phyloP scores from a whole-genome alignment of 208 protist species.

The Lotmaria passim region DNA sequence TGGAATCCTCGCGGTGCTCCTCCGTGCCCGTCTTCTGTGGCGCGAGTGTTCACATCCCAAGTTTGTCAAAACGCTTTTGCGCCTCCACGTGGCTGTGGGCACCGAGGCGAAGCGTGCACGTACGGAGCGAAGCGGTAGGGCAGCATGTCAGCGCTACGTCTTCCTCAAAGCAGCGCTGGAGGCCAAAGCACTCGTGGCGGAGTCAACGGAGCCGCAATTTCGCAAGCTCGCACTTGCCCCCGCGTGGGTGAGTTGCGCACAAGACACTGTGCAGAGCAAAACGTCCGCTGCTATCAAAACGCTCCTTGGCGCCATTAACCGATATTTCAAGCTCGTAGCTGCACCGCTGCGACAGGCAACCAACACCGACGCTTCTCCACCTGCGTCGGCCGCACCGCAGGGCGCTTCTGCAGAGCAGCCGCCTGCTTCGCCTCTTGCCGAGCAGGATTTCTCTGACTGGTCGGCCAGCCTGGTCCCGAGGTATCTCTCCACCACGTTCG shows the following conservation, averaged over 20 bases:
- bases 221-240: slow-evolving; percentile 55
- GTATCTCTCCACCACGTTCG: slow-evolving; percentile 24
- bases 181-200: slow-evolving; percentile 23
- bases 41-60: slow-evolving; percentile 60
- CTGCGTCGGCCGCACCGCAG: neutral
- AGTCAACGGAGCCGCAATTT: slow-evolving; percentile 18
- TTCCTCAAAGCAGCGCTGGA: slow-evolving; percentile 33
- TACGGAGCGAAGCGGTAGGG: neutral
- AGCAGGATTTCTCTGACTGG: slow-evolving; percentile 50
- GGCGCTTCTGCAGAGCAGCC: neutral
- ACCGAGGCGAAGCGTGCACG: slow-evolving; percentile 1
- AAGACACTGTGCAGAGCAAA: slow-evolving; percentile 51
- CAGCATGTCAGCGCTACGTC: neutral
- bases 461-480: slow-evolving; percentile 18
- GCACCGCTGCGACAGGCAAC: neutral
- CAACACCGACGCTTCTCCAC: neutral
- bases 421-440: neutral
- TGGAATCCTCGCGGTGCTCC: slow-evolving; percentile 47
- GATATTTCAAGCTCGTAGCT: slow-evolving; percentile 35
- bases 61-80: slow-evolving; percentile 55
- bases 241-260: slow-evolving; percentile 58
- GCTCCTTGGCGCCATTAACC: slow-evolving; percentile 48
- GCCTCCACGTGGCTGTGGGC: slow-evolving; percentile 12
- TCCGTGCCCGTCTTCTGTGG: slow-evolving; percentile 64
- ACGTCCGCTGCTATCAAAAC: slow-evolving; percentile 51